These are phyloP conservation scores for Talaromyces adpressus DNA, from an alignment of 495 filamentous ascomycete genomes.

Conservation along the genomic window DNA sequence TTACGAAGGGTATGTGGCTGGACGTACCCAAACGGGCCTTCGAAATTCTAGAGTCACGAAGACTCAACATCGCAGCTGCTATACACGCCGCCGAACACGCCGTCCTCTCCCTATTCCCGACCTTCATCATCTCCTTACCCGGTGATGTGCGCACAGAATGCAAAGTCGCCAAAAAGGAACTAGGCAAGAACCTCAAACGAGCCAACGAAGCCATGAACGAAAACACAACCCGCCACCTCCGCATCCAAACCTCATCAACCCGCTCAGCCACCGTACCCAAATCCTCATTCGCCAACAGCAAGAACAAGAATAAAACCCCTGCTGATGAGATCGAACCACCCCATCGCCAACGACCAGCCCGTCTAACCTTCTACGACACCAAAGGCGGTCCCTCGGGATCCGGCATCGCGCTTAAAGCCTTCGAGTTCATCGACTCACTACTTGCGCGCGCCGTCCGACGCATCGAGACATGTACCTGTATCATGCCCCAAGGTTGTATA, in stretches of 20 bases:
- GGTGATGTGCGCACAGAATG: conserved; percentile 93
- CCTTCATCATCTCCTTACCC: conserved; percentile 78
- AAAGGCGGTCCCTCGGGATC: conserved; percentile 79
- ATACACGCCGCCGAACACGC: conserved; percentile 96
- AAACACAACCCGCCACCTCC: neutral
- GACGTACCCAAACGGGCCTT: conserved; percentile 78
- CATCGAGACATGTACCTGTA: conserved; percentile 64
- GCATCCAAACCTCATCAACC: conserved; percentile 3
- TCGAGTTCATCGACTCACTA: conserved; percentile 80
- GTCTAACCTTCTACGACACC: conserved; percentile 91
- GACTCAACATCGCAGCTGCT: conserved; percentile 76
- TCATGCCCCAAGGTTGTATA: conserved; percentile 61
- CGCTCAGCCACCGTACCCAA: neutral
- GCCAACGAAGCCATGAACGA: conserved; percentile 16
- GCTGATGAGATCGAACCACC: conserved; percentile 29
- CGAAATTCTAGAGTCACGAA: conserved; percentile 62
- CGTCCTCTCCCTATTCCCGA: conserved; percentile 76
- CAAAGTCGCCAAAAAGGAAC: conserved; percentile 74
- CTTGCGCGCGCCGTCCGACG: conserved; percentile 72
- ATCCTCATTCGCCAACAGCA: conserved; percentile 1
- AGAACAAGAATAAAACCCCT: conserved; percentile 1
- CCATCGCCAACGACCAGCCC: conserved; percentile 73
- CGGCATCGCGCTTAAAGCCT: conserved; percentile 85
- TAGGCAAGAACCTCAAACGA: conserved; percentile 24
- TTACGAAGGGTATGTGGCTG: conserved; percentile 92